Evolutionary conservation across 345 rosid genomes (phyloP).

Genomic region (Salix suchowensis): DNA sequence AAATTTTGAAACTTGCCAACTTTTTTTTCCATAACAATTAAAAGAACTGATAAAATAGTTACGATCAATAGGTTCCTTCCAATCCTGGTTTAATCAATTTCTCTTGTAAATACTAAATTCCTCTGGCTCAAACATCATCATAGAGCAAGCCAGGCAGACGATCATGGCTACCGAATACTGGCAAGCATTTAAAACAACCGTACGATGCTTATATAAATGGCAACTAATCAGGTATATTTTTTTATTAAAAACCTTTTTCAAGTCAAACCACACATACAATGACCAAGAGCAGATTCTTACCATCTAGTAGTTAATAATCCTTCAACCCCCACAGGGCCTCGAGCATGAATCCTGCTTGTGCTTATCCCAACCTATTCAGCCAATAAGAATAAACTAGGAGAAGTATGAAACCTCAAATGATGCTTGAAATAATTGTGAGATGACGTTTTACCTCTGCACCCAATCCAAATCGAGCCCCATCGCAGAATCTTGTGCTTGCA

Average conservation of each 20-base stretch:
- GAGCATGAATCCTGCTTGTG: slow-evolving; percentile 95
- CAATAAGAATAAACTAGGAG: slow-evolving; percentile 7
- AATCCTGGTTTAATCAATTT: not conserved
- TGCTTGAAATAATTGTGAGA: not conserved
- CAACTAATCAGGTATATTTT: not conserved
- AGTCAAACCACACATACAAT: not conserved
- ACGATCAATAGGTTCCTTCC: not conserved
- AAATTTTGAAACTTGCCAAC: not conserved
- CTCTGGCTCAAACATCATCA: not conserved
- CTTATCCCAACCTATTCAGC: slow-evolving; percentile 81
- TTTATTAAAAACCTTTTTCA: not conserved
- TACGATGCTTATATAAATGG: not conserved
- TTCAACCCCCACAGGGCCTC: slow-evolving; percentile 98
- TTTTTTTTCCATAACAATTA: not conserved
- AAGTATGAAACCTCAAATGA: not conserved
- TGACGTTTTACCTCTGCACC: slow-evolving; percentile 86
- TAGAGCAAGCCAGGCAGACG: not conserved
- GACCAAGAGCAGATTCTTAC: slow-evolving; percentile 31
- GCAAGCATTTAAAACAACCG: not conserved
- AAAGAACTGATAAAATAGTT: not conserved
- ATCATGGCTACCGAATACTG: not conserved
- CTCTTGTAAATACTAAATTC: not conserved
- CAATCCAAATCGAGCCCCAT: slow-evolving; percentile 93
- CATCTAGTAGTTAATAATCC: slow-evolving; percentile 94
- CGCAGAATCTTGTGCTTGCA: slow-evolving; percentile 94